Percentiles rank a stretch among this genome's conserved stretches.
These are phyloP conservation scores for Trichomonas tenax DNA, from an alignment of 208 protist species.

Conservation along the genomic window DNA sequence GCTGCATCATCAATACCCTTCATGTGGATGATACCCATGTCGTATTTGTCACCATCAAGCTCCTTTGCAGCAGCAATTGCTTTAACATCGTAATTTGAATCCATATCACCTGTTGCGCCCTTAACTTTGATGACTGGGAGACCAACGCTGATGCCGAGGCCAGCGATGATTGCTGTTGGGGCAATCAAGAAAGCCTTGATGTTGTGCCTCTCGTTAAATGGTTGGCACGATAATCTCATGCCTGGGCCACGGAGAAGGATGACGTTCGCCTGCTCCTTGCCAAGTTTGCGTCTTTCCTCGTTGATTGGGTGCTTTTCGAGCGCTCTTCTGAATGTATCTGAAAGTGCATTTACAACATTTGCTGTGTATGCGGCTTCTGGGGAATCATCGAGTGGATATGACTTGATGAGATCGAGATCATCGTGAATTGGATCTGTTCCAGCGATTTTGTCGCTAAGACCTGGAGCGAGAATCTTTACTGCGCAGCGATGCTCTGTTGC, in stretches of 20 bases:
- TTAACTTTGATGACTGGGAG: neutral
- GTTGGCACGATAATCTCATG: neutral
- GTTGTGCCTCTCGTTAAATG: neutral
- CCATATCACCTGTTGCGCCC: neutral
- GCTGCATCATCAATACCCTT: slow-evolving; percentile 8
- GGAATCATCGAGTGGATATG: neutral
- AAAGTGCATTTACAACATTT: neutral
- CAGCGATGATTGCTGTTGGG: neutral
- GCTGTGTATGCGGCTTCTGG: neutral
- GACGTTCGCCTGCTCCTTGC: neutral
- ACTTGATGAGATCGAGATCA: neutral
- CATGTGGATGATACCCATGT: slow-evolving; percentile 15
- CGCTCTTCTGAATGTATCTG: neutral
- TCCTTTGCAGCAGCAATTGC: neutral
- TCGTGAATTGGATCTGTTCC: slow-evolving; percentile 16
- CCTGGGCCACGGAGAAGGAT: neutral
- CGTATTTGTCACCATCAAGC: neutral
- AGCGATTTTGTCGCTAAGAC: neutral
- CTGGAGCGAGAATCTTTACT: neutral
- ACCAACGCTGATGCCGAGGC: neutral
- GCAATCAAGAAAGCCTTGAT: neutral
- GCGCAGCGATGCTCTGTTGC: neutral
- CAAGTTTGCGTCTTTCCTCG: neutral
- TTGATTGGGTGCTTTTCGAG: neutral
- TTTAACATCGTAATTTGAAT: neutral